Evolutionary conservation across 2,329 filamentous ascomycete genomes (phyloP).

Genomic region (Dactylonectria estremocensis): DNA sequence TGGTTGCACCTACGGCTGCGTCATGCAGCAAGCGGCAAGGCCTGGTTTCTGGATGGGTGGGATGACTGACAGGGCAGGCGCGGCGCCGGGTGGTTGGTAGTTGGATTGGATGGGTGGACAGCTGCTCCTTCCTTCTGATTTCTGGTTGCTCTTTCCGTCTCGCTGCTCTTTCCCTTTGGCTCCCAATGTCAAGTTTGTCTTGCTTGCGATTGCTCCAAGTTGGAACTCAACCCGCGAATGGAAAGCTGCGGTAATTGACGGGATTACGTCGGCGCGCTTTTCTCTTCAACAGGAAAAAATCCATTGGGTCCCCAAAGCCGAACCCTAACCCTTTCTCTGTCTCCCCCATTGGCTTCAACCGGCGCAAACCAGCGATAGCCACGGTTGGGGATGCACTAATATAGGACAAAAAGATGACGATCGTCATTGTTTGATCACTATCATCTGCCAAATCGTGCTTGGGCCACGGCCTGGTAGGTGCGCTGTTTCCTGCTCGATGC

Average conservation of each 20-base stretch:
- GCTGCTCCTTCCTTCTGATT: neutral
- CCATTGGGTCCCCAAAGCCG: neutral
- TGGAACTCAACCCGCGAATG: no score
- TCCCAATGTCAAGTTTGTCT: no score
- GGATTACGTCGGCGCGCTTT: constrained; percentile 20
- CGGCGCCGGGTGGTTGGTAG: neutral
- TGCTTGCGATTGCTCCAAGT: no score
- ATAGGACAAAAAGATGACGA: neutral
- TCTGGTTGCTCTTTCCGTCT: neutral
- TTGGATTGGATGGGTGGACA: neutral
- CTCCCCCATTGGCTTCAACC: no score
- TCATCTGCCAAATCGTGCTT: neutral
- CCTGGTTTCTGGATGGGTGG: neutral
- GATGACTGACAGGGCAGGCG: neutral
- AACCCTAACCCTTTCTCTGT: constrained; percentile 12
- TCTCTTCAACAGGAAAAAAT: neutral
- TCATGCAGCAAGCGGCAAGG: constrained; percentile 29
- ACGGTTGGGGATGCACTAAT: neutral
- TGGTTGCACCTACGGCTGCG: constrained; percentile 19
- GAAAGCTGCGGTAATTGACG: constrained; percentile 13
- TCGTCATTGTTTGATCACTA: neutral
- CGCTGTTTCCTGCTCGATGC: neutral
- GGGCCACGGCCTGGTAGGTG: constrained; percentile 6
- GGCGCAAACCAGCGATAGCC: no score
- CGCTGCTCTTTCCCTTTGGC: neutral